Evolutionary conservation across 805 yeast genomes (phyloP).

Genomic region (Kluyveromyces siamensis): DNA sequence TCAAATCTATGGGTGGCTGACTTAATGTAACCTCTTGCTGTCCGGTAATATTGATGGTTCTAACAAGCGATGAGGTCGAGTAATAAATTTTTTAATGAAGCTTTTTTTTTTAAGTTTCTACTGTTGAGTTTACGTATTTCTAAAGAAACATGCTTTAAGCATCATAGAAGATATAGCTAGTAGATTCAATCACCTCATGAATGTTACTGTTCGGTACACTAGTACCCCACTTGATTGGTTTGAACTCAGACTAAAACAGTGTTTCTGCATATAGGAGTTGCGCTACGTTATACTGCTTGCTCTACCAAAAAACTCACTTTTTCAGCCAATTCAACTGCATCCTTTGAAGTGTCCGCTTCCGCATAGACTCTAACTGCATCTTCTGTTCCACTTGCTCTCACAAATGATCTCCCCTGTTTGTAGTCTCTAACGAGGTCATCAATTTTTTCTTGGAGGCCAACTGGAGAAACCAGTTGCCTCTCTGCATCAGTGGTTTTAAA

Average conservation of each 20-base stretch:
- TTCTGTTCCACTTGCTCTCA: conserved; percentile 95
- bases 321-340: conserved; percentile 39
- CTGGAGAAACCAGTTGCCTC: conserved; percentile 66
- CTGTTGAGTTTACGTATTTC: too few relatives aligned
- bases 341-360: conserved; percentile 55
- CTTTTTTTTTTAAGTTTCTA: too few relatives aligned
- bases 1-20: too few relatives aligned
- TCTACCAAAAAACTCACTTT: conserved; percentile 33
- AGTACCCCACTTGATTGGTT: background rate
- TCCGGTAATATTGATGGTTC: background rate
- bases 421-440: conserved; percentile 53
- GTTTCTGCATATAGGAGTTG: background rate
- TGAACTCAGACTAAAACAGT: background rate
- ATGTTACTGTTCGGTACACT: too few relatives aligned
- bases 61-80: background rate
- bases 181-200: too few relatives aligned
- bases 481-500: conserved; percentile 90
- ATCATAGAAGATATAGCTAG: too few relatives aligned
- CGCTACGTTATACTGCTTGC: background rate
- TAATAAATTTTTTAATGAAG: too few relatives aligned
- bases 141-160: too few relatives aligned
- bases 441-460: conserved; percentile 65
- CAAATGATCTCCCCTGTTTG: conserved; percentile 72
- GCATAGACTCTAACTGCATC: conserved; percentile 95
- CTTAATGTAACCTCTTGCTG: background rate